Percentiles rank a stretch among this genome's conserved stretches.
phyloP scores from a whole-genome alignment of 495 filamentous ascomycete species.

The Daldinia decipiens region DNA sequence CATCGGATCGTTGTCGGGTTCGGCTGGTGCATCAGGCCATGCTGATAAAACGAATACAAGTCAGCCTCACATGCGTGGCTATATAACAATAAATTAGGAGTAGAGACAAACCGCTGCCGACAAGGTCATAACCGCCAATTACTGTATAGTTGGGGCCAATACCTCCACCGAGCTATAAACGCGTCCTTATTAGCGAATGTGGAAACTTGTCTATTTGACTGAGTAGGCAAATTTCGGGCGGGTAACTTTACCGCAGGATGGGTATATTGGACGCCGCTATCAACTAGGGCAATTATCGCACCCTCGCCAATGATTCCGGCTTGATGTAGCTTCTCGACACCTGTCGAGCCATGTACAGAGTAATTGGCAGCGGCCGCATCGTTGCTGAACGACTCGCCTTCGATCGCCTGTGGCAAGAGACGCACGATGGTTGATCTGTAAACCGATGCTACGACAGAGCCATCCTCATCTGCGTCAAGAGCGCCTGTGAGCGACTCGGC shows the following conservation, averaged over 20 bases:
- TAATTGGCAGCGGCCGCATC: not conserved
- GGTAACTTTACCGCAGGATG: not conserved
- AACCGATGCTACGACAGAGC: not conserved
- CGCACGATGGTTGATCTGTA: not conserved
- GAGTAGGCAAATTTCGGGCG: not conserved
- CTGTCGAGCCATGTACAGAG: not conserved
- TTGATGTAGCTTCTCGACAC: not conserved
- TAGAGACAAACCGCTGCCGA: constrained; percentile 37
- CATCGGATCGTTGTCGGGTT: constrained; percentile 1
- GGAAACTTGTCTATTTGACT: not conserved
- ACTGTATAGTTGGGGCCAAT: constrained; percentile 51
- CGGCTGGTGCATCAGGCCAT: constrained; percentile 1
- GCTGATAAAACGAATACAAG: not conserved
- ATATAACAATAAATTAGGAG: not conserved
- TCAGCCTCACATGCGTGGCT: not conserved
- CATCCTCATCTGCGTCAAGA: not conserved
- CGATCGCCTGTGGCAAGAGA: not conserved
- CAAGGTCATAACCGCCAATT: constrained; percentile 50
- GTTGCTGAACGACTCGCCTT: not conserved
- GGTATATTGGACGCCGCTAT: not conserved
- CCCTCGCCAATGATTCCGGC: not conserved
- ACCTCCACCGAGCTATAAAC: constrained; percentile 49
- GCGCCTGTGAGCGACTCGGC: not conserved
- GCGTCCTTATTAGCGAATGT: not conserved
- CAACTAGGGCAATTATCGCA: not conserved